Percentiles rank a stretch among this genome's conserved stretches.
Conservation (phyloP, 2,329 filamentous ascomycete genomes). For the Chaetoscypha palmicola region DNA sequence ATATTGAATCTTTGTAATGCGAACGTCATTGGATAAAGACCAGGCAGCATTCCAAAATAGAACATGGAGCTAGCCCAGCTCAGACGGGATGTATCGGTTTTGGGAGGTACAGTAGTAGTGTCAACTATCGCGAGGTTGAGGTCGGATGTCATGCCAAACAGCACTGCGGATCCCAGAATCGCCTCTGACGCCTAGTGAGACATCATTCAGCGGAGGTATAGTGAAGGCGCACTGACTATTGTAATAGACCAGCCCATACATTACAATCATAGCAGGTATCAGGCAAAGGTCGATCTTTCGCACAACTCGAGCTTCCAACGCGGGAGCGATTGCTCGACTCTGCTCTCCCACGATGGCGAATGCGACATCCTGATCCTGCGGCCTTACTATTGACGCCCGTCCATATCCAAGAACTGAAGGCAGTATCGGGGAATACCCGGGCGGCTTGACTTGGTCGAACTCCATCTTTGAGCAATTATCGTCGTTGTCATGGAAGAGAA, state of each 20-base stretch:
- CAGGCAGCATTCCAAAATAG: slow-evolving; percentile 73
- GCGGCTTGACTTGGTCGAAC: too few relatives aligned
- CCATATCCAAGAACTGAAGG: not conserved
- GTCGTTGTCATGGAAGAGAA: too few relatives aligned
- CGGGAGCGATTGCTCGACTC: slow-evolving; percentile 38
- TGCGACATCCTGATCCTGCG: slow-evolving; percentile 20
- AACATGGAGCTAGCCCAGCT: slow-evolving; percentile 74
- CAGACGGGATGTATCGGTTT: slow-evolving; percentile 58
- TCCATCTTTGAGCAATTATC: too few relatives aligned
- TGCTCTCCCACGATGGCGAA: slow-evolving; percentile 27
- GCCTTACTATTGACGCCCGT: not conserved
- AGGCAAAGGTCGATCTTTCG: slow-evolving; percentile 61
- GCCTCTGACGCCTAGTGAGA: too few relatives aligned
- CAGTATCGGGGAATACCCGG: not conserved
- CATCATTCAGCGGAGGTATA: too few relatives aligned
- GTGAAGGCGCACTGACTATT: slow-evolving; percentile 42
- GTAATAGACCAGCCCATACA: slow-evolving; percentile 63
- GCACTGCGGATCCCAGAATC: slow-evolving; percentile 63
- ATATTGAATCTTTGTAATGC: slow-evolving; percentile 60
- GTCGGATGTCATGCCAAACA: slow-evolving; percentile 71
- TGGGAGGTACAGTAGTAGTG: slow-evolving; percentile 42
- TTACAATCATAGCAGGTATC: slow-evolving; percentile 60
- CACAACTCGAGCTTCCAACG: slow-evolving; percentile 48
- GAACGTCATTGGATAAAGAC: slow-evolving; percentile 67
- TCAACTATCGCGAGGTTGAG: slow-evolving; percentile 50